Percentiles rank a stretch among this genome's conserved stretches.
Evolutionary conservation across 768 basidiomycete species (phyloP).

Genomic region (Nidula microcarpa): DNA sequence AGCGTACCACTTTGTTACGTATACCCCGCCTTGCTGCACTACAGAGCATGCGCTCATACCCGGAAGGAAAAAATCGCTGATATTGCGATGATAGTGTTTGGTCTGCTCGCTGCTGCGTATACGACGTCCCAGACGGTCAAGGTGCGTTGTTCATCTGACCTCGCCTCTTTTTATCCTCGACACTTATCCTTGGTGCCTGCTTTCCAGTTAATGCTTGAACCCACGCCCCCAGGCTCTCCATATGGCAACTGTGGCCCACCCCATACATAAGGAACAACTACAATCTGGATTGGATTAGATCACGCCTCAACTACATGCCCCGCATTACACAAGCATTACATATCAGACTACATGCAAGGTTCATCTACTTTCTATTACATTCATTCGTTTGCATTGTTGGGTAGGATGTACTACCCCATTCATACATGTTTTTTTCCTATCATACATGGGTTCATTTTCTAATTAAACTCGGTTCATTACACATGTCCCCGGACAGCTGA

Average conservation of each 20-base stretch:
- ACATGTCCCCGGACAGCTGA: too few relatives aligned
- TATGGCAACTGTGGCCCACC: constrained; percentile 24
- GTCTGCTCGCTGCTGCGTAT: constrained; percentile 66
- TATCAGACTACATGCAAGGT: too few relatives aligned
- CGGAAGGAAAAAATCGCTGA: constrained; percentile 63
- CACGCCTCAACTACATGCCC: too few relatives aligned
- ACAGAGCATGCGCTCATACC: constrained; percentile 79
- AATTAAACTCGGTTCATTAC: too few relatives aligned
- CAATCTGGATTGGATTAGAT: neutral
- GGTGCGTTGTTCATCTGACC: constrained; percentile 34
- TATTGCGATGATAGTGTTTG: constrained; percentile 73
- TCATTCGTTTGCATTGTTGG: too few relatives aligned
- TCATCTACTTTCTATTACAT: too few relatives aligned
- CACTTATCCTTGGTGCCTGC: constrained; percentile 3
- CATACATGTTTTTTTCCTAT: too few relatives aligned
- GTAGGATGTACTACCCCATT: too few relatives aligned
- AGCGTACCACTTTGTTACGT: constrained; percentile 93
- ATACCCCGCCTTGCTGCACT: constrained; percentile 92
- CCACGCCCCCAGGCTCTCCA: constrained; percentile 34
- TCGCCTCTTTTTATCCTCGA: neutral
- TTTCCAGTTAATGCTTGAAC: constrained; percentile 58
- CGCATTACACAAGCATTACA: too few relatives aligned
- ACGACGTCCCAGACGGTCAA: constrained; percentile 78
- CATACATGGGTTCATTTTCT: too few relatives aligned
- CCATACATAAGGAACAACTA: neutral